A percentile compares a stretch with the other conserved stretches of the same genome.
These are phyloP conservation scores for Auricularia auricula-judae DNA, from an alignment of 768 basidiomycete species.

Conservation along the genomic window DNA sequence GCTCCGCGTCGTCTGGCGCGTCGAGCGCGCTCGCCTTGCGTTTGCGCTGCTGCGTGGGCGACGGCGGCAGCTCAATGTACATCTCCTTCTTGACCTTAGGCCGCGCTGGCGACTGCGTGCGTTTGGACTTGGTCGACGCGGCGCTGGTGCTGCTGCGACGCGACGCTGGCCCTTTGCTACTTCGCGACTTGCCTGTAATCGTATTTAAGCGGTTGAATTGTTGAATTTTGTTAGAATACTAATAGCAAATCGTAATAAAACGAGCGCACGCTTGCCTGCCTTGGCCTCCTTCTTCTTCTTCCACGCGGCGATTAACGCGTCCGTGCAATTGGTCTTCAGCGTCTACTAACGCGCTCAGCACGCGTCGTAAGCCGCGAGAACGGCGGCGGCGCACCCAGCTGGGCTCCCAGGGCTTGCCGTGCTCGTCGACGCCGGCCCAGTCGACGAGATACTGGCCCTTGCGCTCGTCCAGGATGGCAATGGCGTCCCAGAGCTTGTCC, in stretches of 20 bases:
- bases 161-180: constrained; percentile 20
- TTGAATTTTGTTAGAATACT: no score
- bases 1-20: no score
- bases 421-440: constrained; percentile 58
- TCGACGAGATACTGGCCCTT: constrained; percentile 42
- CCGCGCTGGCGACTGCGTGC: no score
- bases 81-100: no score
- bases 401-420: constrained; percentile 51
- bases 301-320: constrained; percentile 55
- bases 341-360: neutral
- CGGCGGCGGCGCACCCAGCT: constrained; percentile 48
- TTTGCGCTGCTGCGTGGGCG: no score
- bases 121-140: no score
- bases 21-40: no score
- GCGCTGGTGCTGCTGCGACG: neutral
- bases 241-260: no score
- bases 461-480: constrained; percentile 53
- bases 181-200: no score
- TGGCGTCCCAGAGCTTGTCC: constrained; percentile 46
- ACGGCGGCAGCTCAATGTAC: no score
- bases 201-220: no score
- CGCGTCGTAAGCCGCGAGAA: neutral
- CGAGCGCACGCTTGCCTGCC: no score
- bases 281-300: constrained; percentile 18
- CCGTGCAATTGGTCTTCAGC: constrained; percentile 51